Percentiles rank a stretch among this genome's conserved stretches.
phyloP scores from a whole-genome alignment of 352 stramenopile species.

The Ophiocytium majus region DNA sequence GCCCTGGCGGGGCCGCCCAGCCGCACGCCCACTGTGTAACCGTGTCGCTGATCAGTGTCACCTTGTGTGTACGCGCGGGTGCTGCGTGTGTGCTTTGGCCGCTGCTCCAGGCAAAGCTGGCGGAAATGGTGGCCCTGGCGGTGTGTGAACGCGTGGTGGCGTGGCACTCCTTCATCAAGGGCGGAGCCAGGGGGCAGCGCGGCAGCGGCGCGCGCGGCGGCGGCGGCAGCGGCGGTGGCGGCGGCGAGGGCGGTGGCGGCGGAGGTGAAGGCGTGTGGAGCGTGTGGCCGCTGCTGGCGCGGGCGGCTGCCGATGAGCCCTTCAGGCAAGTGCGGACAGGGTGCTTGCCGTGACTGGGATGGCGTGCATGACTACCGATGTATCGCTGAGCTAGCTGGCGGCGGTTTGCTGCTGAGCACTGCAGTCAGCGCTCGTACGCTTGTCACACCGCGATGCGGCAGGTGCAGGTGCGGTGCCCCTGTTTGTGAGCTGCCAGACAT shows the following conservation, averaged over 20 bases:
- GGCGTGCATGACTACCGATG: too few relatives aligned
- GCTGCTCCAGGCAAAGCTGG: constrained; percentile 36
- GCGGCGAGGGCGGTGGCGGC: background rate
- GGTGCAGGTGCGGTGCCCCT: too few relatives aligned
- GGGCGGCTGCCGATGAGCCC: constrained; percentile 19
- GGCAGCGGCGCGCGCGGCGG: background rate
- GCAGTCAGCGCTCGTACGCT: too few relatives aligned
- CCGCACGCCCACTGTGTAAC: too few relatives aligned
- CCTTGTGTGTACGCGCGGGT: too few relatives aligned
- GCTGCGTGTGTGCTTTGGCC: too few relatives aligned
- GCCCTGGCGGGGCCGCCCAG: constrained; percentile 2
- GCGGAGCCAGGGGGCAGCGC: constrained; percentile 12
- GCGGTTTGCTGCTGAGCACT: too few relatives aligned
- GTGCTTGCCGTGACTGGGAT: too few relatives aligned
- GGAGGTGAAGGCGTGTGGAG: constrained; percentile 28
- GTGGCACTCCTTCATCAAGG: constrained; percentile 20
- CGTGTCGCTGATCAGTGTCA: too few relatives aligned
- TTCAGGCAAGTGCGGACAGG: constrained; percentile 42
- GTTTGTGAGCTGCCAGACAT: too few relatives aligned
- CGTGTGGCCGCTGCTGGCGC: constrained; percentile 40
- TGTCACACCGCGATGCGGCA: too few relatives aligned
- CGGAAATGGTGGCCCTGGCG: constrained; percentile 26
- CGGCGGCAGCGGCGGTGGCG: background rate
- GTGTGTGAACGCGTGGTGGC: constrained; percentile 36
- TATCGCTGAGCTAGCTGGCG: too few relatives aligned